phyloP scores from a whole-genome alignment of 179 eudicot species.

The Nepenthes alata region DNA sequence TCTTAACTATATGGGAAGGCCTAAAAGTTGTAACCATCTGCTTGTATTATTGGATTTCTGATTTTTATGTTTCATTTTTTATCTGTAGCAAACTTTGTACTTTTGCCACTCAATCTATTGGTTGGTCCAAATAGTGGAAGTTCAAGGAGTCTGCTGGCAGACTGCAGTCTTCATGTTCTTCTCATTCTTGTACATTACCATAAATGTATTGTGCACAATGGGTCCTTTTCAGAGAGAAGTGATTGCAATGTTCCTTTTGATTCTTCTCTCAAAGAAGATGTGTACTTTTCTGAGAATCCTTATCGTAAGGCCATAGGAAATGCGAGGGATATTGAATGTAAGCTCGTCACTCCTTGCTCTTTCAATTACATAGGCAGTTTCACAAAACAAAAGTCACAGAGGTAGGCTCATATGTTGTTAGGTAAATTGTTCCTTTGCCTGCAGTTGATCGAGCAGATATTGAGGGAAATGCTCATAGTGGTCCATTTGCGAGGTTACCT shows the following conservation, averaged over 20 bases:
- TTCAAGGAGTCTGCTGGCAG: slow-evolving; percentile 55
- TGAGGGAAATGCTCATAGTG: slow-evolving; percentile 65
- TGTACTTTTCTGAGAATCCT: slow-evolving; percentile 55
- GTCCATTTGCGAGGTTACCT: slow-evolving; percentile 64
- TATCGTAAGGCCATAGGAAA: slow-evolving; percentile 73
- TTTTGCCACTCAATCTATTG: slow-evolving; percentile 60
- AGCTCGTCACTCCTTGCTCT: slow-evolving; percentile 18
- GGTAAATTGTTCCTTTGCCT: slow-evolving; percentile 18
- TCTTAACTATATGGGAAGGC: too few species aligned
- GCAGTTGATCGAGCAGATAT: slow-evolving; percentile 77
- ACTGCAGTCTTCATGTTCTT: slow-evolving; percentile 62
- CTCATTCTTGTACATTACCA: slow-evolving; percentile 75
- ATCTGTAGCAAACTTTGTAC: slow-evolving; percentile 76
- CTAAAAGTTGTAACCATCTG: too few species aligned
- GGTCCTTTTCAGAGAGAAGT: slow-evolving; percentile 25
- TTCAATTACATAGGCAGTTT: slow-evolving; percentile 2
- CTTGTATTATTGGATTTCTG: background rate
- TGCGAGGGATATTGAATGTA: slow-evolving; percentile 74
- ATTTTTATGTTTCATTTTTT: slow-evolving; percentile 8
- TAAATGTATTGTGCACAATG: slow-evolving; percentile 34
- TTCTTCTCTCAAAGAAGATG: slow-evolving; percentile 34
- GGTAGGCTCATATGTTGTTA: slow-evolving; percentile 3
- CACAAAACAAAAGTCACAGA: background rate
- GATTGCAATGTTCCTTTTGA: slow-evolving; percentile 30
- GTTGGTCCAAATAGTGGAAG: slow-evolving; percentile 48